phyloP scores from a whole-genome alignment of 2,329 filamentous ascomycete species.

The Tympanopsis confertula region DNA sequence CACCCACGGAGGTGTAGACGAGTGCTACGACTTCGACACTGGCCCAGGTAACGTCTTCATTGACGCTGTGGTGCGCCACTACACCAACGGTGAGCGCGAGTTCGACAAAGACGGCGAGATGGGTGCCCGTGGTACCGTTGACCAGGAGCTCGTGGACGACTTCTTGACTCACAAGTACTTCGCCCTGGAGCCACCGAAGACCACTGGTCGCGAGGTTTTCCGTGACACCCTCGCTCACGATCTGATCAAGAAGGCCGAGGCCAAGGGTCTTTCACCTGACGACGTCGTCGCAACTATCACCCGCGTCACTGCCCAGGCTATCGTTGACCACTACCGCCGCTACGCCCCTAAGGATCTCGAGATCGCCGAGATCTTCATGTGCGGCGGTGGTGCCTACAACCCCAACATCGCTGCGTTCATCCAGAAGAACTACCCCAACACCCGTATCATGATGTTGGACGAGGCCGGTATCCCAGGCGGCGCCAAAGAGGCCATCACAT shows the following conservation, averaged over 20 bases:
- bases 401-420: conserved; percentile 42
- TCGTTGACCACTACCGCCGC: conserved; percentile 33
- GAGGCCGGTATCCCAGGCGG: conserved; percentile 42
- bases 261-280: conserved; percentile 29
- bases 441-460: conserved; percentile 40
- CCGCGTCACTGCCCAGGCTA: conserved; percentile 44
- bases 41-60: conserved; percentile 45
- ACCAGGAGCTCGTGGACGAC: conserved; percentile 37
- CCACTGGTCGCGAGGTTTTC: conserved; percentile 47
- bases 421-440: conserved; percentile 31
- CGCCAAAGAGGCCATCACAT: conserved; percentile 47
- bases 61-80: conserved; percentile 41
- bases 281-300: conserved; percentile 48
- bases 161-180: conserved; percentile 41
- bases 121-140: conserved; percentile 32
- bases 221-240: conserved; percentile 40
- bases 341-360: conserved; percentile 30
- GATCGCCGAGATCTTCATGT: conserved; percentile 47
- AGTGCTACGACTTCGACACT: conserved; percentile 38
- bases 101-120: conserved; percentile 39
- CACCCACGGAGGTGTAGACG: conserved; percentile 18
- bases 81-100: conserved; percentile 33
- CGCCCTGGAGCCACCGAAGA: conserved; percentile 36
- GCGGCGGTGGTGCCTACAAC: conserved; percentile 44
- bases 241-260: conserved; percentile 32